phyloP scores from a whole-genome alignment of 306 rosid genomes.

The Phaseolus lunatus region DNA sequence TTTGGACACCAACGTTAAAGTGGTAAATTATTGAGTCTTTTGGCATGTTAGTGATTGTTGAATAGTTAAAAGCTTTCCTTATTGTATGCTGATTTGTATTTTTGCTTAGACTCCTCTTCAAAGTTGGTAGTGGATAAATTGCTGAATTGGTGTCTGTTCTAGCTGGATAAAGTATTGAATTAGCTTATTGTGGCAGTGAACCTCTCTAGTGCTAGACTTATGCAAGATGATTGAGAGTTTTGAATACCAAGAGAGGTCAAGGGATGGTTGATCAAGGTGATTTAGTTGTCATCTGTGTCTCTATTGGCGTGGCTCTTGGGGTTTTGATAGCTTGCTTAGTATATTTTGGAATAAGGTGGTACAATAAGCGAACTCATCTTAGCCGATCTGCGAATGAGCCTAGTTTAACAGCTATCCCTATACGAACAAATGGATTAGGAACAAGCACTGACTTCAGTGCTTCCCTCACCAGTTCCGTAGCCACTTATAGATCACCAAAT shows the following conservation, averaged over 20 bases:
- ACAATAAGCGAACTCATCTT: slow-evolving; percentile 57
- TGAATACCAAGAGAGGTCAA: slow-evolving; percentile 51
- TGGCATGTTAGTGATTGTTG: background rate
- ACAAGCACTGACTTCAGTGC: slow-evolving; percentile 70
- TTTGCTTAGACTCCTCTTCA: slow-evolving; percentile 13
- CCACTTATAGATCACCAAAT: slow-evolving; percentile 50
- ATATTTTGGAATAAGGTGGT: slow-evolving; percentile 62
- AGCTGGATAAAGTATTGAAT: slow-evolving; percentile 23
- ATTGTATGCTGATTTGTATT: background rate
- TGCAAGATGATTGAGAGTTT: slow-evolving; percentile 36
- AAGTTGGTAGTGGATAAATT: slow-evolving; percentile 6
- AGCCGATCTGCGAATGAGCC: slow-evolving; percentile 58
- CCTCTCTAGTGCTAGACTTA: background rate
- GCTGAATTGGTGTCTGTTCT: background rate
- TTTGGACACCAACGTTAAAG: background rate
- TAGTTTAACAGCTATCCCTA: slow-evolving; percentile 57
- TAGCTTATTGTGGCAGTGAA: slow-evolving; percentile 27
- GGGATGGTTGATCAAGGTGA: slow-evolving; percentile 61
- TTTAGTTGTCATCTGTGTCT: slow-evolving; percentile 66
- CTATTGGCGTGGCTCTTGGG: slow-evolving; percentile 79
- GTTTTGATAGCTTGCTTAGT: slow-evolving; percentile 62
- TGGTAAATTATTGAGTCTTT: background rate
- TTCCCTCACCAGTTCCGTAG: slow-evolving; percentile 55
- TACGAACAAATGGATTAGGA: slow-evolving; percentile 67
- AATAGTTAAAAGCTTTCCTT: background rate